Conservation (phyloP, 2,329 filamentous ascomycete genomes). For the Sclerotinia spermophila region DNA sequence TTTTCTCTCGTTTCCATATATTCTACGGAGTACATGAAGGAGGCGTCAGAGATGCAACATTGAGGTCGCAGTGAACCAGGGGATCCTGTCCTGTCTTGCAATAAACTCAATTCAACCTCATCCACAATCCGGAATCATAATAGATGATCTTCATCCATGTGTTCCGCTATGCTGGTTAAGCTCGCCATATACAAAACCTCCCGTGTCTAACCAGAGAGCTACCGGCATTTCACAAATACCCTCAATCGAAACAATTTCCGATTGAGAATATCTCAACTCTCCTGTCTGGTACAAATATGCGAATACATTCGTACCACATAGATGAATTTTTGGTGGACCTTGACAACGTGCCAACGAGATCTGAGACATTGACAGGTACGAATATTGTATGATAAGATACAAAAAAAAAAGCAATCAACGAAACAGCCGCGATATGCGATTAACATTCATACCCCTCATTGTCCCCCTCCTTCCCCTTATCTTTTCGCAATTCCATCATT, state of each 20-base stretch:
- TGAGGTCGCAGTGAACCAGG: not conserved
- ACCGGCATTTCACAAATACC: slow-evolving; percentile 4
- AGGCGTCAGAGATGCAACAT: slow-evolving; percentile 10
- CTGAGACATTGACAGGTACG: slow-evolving; percentile 14
- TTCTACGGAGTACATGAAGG: not conserved
- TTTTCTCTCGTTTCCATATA: not conserved
- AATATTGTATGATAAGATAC: slow-evolving; percentile 1
- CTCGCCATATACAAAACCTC: not conserved
- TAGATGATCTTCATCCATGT: slow-evolving; percentile 4
- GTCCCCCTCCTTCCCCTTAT: slow-evolving; percentile 13
- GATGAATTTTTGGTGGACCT: not conserved
- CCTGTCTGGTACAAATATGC: not conserved
- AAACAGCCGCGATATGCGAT: slow-evolving; percentile 17
- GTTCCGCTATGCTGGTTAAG: slow-evolving; percentile 7
- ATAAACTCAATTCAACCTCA: not conserved
- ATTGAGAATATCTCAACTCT: not conserved
- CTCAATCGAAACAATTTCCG: not conserved
- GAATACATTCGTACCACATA: not conserved
- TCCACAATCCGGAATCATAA: not conserved
- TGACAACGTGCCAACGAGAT: slow-evolving; percentile 13
- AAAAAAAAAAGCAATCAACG: not conserved
- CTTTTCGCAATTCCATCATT: slow-evolving; percentile 13
- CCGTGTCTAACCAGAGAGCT: not conserved
- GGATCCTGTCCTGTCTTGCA: not conserved
- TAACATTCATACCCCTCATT: slow-evolving; percentile 10